Percentiles rank a stretch among this genome's conserved stretches.
Evolutionary conservation across 2,329 filamentous ascomycete genomes (phyloP).

Genomic region (Fusarium tjaetaba): DNA sequence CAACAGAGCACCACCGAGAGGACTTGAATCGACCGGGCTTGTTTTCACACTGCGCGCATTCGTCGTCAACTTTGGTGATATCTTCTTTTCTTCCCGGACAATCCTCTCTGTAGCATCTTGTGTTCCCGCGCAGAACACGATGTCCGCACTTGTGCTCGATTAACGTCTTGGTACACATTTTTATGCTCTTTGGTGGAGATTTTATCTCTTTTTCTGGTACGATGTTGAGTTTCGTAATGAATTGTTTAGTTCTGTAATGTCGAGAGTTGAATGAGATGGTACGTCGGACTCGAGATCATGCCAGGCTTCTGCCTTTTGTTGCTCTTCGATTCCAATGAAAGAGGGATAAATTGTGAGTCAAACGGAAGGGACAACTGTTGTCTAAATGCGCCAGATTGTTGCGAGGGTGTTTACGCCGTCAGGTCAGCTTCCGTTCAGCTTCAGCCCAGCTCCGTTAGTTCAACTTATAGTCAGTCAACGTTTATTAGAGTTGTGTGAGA

Average conservation of each 20-base stretch:
- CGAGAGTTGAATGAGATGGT: not conserved
- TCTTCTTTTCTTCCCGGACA: conserved; percentile 48
- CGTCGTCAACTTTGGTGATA: conserved; percentile 44
- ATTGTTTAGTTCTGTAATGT: not conserved
- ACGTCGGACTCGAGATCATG: not conserved
- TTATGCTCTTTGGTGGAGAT: not conserved
- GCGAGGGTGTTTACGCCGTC: conserved; percentile 14
- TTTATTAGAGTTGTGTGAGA: not conserved
- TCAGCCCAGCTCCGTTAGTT: not conserved
- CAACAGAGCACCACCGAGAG: conserved; percentile 51
- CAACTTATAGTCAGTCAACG: not conserved
- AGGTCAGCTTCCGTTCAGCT: not conserved
- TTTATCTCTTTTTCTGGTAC: not conserved
- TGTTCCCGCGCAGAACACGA: conserved; percentile 48
- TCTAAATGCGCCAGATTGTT: not conserved
- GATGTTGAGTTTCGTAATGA: not conserved
- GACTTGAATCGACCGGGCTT: conserved; percentile 44
- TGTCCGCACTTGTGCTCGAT: conserved; percentile 52
- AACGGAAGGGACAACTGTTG: conserved; percentile 1
- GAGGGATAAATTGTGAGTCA: not conserved
- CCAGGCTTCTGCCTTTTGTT: not conserved
- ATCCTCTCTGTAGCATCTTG: conserved; percentile 48
- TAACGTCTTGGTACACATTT: conserved; percentile 49
- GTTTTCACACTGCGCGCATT: conserved; percentile 50
- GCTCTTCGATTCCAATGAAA: not conserved